Percentiles rank a stretch among this genome's conserved stretches.
Evolutionary conservation across 768 basidiomycete species (phyloP).

Genomic region (Collybia nuda): DNA sequence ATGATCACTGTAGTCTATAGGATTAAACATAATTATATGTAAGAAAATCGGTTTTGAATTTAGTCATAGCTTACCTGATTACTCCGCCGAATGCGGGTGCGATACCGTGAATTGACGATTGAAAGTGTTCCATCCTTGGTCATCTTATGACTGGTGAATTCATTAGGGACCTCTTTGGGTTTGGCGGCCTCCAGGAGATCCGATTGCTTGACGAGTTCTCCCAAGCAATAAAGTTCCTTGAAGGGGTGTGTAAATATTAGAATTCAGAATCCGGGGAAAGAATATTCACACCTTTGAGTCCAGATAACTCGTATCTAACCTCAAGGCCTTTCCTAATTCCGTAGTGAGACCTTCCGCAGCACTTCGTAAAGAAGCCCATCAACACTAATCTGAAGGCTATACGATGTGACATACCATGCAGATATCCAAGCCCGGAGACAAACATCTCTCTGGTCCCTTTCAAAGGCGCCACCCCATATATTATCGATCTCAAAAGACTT

Average conservation of each 20-base stretch:
- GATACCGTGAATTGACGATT: constrained; percentile 39
- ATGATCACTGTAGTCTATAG: constrained; percentile 33
- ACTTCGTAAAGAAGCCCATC: constrained; percentile 13
- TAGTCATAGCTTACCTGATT: constrained; percentile 27
- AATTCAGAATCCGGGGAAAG: neutral
- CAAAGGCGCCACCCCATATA: constrained; percentile 27
- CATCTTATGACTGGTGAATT: constrained; percentile 26
- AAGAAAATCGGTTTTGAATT: too few relatives aligned
- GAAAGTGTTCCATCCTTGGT: constrained; percentile 25
- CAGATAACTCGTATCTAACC: constrained; percentile 20
- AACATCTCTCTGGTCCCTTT: constrained; percentile 18
- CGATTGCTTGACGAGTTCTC: constrained; percentile 26
- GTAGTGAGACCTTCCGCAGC: constrained; percentile 14
- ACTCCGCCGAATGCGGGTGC: constrained; percentile 35
- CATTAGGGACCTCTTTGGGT: constrained; percentile 30
- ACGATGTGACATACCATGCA: constrained; percentile 24
- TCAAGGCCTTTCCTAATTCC: constrained; percentile 5
- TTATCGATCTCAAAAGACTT: constrained; percentile 18
- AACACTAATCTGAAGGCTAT: neutral
- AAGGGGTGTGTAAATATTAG: neutral
- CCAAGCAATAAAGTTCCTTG: constrained; percentile 32
- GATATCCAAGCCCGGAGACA: constrained; percentile 40
- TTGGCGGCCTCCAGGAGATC: constrained; percentile 29
- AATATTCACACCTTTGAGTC: constrained; percentile 15
- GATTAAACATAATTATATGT: neutral